Conservation (phyloP, 2,329 filamentous ascomycete species). For the Aspergillaceae sp. region DNA sequence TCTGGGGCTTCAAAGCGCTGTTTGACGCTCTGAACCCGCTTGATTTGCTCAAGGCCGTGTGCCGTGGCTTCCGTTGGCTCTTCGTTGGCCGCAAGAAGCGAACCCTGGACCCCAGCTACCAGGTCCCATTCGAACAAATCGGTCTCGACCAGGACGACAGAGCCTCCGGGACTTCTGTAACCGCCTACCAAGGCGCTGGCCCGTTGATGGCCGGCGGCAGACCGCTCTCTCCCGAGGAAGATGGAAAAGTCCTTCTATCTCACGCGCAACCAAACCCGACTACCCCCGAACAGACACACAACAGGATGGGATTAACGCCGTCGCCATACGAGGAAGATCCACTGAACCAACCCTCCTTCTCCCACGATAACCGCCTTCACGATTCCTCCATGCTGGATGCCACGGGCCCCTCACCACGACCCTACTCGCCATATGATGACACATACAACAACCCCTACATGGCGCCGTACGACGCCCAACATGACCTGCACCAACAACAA, state of each 20-base stretch:
- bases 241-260: conserved; percentile 31
- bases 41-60: conserved; percentile 74
- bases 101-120: conserved; percentile 34
- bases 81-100: conserved; percentile 59
- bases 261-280: conserved; percentile 30
- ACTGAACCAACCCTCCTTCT: conserved; percentile 6
- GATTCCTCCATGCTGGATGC: conserved; percentile 9
- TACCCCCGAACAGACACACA: not conserved
- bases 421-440: conserved; percentile 14
- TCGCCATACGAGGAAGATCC: conserved; percentile 13
- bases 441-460: conserved; percentile 9
- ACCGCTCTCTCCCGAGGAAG: conserved; percentile 20
- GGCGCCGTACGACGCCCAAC: conserved; percentile 9
- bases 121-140: conserved; percentile 18
- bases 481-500: conserved; percentile 6
- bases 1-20: conserved; percentile 56
- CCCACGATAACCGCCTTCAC: conserved; percentile 5
- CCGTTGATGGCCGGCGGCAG: conserved; percentile 13
- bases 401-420: conserved; percentile 5
- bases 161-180: conserved; percentile 9
- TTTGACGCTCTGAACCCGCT: conserved; percentile 68
- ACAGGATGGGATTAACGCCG: conserved; percentile 9
- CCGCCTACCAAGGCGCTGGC: conserved; percentile 21
- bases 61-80: conserved; percentile 70
- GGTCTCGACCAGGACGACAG: conserved; percentile 17